Percentiles rank a stretch among this genome's conserved stretches.
Evolutionary conservation across 345 rosid genomes (phyloP).

Genomic region (Pistacia atlantica): DNA sequence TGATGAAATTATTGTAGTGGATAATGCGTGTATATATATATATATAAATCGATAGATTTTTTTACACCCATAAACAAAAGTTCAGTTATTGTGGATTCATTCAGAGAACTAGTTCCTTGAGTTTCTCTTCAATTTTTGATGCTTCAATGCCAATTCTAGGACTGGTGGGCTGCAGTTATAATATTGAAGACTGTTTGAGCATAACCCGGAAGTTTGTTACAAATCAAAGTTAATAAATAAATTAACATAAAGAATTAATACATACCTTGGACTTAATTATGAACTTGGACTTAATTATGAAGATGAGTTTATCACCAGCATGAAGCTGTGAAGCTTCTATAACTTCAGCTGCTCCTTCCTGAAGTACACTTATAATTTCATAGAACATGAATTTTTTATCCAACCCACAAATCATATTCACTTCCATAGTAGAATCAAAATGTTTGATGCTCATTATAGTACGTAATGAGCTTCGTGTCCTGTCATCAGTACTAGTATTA

Average conservation of each 20-base stretch:
- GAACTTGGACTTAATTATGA: constrained; percentile 28
- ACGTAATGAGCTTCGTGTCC: neutral
- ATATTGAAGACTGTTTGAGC: neutral
- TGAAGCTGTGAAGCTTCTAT: constrained; percentile 14
- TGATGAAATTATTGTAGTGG: no score
- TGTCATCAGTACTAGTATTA: neutral
- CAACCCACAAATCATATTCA: constrained; percentile 24
- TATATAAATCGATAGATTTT: no score
- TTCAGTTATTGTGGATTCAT: no score
- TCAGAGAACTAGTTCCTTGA: constrained; percentile 20
- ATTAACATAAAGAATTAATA: no score
- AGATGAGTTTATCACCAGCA: constrained; percentile 21
- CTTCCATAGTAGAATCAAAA: constrained; percentile 23
- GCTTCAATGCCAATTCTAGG: constrained; percentile 28
- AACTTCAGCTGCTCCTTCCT: constrained; percentile 40
- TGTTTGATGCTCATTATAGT: constrained; percentile 22
- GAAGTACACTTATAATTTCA: constrained; percentile 26
- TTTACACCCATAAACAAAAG: no score
- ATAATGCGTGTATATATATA: no score
- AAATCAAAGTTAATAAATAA: neutral
- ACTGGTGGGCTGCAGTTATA: constrained; percentile 16
- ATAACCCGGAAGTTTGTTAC: neutral
- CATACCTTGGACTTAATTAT: neutral
- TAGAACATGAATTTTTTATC: constrained; percentile 20
- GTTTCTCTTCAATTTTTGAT: constrained; percentile 23